Evolutionary conservation across 2,329 filamentous ascomycete genomes (phyloP).

Genomic region (Colletotrichum sublineola): DNA sequence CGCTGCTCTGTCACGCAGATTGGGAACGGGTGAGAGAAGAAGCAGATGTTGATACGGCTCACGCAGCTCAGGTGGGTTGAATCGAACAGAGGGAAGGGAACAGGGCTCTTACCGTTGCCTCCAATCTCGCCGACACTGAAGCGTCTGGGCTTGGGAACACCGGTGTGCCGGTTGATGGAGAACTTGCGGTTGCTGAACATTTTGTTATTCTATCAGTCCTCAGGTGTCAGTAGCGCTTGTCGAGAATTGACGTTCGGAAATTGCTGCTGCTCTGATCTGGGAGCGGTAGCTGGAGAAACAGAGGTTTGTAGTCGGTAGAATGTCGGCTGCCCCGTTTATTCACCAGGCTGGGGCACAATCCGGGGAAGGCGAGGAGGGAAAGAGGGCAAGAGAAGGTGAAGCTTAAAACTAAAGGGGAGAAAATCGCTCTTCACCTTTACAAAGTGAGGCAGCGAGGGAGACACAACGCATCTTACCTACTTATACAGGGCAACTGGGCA

Average conservation of each 20-base stretch:
- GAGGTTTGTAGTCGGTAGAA: conserved; percentile 18
- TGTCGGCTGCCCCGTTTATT: conserved; percentile 22
- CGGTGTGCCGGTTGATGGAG: conserved; percentile 76
- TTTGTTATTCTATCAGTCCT: conserved; percentile 46
- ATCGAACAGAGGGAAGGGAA: too few species aligned
- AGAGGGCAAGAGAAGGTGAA: conserved; percentile 1
- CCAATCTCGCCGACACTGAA: conserved; percentile 69
- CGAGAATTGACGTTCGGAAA: background rate
- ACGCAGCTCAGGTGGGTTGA: background rate
- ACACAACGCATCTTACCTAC: conserved; percentile 36
- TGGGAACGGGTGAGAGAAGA: background rate
- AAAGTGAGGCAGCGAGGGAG: conserved; percentile 30
- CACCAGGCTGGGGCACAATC: conserved; percentile 14
- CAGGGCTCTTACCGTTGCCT: conserved; percentile 28
- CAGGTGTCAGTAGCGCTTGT: background rate
- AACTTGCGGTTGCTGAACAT: conserved; percentile 73
- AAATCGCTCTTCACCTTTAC: conserved; percentile 12
- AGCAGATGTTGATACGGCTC: background rate
- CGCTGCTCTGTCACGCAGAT: background rate
- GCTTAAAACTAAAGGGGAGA: background rate
- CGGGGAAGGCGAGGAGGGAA: conserved; percentile 17
- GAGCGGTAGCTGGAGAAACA: background rate
- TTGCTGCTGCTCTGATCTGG: conserved; percentile 1
- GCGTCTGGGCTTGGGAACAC: conserved; percentile 69
- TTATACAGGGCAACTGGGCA: conserved; percentile 37